Conservation (phyloP, 2,329 filamentous ascomycete genomes). For the Neoscytalidium dimidiatum region DNA sequence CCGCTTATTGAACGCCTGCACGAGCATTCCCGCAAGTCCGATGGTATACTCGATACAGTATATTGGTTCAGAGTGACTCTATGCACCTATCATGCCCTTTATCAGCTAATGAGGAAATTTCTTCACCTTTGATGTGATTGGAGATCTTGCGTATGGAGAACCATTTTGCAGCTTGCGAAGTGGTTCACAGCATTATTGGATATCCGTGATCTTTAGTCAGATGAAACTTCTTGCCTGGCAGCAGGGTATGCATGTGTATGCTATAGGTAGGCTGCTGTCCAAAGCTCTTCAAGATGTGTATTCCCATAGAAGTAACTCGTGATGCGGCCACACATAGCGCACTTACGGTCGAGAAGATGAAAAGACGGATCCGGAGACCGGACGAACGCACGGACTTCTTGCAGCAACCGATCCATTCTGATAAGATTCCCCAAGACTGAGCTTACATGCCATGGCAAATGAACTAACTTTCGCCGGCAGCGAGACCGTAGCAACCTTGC, state of each 20-base stretch:
- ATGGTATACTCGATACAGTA: neutral
- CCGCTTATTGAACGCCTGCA: neutral
- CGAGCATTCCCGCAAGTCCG: neutral
- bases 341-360: neutral
- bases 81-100: neutral
- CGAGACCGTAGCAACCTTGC: conserved; percentile 40
- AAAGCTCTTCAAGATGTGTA: neutral
- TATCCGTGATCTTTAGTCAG: neutral
- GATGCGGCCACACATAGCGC: neutral
- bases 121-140: neutral
- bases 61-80: neutral
- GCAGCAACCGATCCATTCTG: neutral
- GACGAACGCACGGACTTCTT: neutral
- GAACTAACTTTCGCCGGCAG: conserved; percentile 42
- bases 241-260: neutral
- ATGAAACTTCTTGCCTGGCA: neutral
- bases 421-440: neutral
- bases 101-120: neutral
- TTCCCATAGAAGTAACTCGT: neutral
- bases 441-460: conserved; percentile 31
- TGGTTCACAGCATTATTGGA: neutral
- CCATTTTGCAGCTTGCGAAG: neutral
- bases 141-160: neutral
- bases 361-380: neutral
- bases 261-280: neutral